These are phyloP conservation scores for Eucalyptus sp. DNA, from an alignment of 345 rosid species.

Conservation along the genomic window DNA sequence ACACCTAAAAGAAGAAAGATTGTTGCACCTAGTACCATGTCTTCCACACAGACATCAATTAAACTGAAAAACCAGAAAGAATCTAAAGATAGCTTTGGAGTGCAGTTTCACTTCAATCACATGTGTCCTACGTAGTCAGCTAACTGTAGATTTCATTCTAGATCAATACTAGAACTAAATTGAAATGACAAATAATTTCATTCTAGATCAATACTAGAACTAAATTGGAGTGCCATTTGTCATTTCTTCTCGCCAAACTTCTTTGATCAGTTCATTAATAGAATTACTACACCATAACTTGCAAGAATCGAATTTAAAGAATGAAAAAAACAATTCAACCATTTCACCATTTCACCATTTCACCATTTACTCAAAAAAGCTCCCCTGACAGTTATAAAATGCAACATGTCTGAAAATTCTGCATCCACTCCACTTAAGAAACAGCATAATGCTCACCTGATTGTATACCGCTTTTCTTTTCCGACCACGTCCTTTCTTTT, in stretches of 20 bases:
- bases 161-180: neutral
- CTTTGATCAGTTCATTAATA: neutral
- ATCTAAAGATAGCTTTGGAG: neutral
- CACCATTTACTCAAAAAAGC: neutral
- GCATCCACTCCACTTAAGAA: neutral
- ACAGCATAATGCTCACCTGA: slow-evolving; percentile 25
- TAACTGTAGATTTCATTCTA: neutral
- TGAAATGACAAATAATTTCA: no score
- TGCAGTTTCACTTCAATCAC: neutral
- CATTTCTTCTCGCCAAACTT: neutral
- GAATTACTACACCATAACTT: neutral
- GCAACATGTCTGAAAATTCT: neutral
- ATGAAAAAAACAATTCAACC: neutral
- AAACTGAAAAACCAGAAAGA: neutral
- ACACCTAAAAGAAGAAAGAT: neutral
- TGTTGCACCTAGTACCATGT: neutral
- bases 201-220: neutral
- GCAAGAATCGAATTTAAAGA: neutral
- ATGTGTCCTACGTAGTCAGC: neutral
- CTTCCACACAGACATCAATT: neutral
- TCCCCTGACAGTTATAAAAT: neutral
- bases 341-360: neutral
- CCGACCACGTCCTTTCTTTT: slow-evolving; percentile 48
- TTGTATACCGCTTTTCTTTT: slow-evolving; percentile 72
- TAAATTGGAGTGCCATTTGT: neutral